Base-by-base conservation (phyloP, 164 flowering plant genomes). In the Euptelea pleiosperma region DNA sequence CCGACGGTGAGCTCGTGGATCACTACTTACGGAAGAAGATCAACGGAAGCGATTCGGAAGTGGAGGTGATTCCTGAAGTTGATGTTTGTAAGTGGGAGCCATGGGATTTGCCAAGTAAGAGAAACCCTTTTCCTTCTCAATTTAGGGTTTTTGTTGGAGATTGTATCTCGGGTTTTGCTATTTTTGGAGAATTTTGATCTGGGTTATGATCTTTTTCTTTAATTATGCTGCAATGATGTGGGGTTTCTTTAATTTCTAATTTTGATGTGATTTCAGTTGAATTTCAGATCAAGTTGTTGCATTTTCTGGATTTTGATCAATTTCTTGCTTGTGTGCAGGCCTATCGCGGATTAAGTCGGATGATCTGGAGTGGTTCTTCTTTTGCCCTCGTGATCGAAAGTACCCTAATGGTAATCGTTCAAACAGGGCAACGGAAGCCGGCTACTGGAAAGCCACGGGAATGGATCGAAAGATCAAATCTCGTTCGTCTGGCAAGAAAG, bases 381-480 rank as follows among this genome's bases (percentile, higher is more conserved):
- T 86, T 71, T 82, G 82, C 21, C 84, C 82, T 0, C 74, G 72
- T 37, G 93, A 89, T 67, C 61, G 74, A 63, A 89, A 89, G 77
- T 84, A 86, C 53, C 87, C 86, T 0, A 89, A 72, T 55, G 91
- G 96, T 21, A 70, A 63, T 8, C 67, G 93, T 22, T 69, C 74
- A 24, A 89, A 89, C 61, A 61, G 96, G 36, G 87, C 96, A 0
- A 89, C 96, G 0, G 65, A 31, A 6, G 73, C 71, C 25, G 95
- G 95, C 1, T 85, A 83, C 55, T 87, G 96, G 96, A 87, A 88
- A 62, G 90, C 87, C 0, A 84, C 91, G 0, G 93, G 93, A 0
- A 86, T 80, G 51, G 96, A 89, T 62, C 76, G 91, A 2, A 70
- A 56, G 4, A 81, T 87, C 37, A 84, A 79, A 67, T 66, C 75